Evolutionary conservation across 768 basidiomycete genomes (phyloP).

Genomic region (Mrakia gelida): DNA sequence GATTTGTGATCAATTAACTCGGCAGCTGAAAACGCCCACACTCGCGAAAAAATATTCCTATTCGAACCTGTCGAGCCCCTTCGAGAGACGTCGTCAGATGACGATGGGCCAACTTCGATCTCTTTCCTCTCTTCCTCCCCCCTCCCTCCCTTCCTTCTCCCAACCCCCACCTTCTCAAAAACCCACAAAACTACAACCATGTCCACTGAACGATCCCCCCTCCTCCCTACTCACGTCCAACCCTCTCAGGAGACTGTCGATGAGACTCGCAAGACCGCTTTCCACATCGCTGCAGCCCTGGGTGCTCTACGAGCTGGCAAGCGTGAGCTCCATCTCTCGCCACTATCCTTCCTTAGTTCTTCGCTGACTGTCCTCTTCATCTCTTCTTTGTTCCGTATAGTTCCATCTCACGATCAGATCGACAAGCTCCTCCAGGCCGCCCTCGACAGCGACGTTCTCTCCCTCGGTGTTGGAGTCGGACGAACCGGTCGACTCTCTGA

Average conservation of each 20-base stretch:
- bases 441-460: conserved; percentile 29
- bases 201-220: conserved; percentile 27
- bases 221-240: conserved; percentile 27
- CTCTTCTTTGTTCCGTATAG: too few relatives aligned
- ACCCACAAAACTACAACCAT: conserved; percentile 2
- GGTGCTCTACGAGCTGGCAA: conserved; percentile 31
- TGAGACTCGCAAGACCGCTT: neutral
- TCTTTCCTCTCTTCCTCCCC: too few relatives aligned
- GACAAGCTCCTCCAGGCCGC: conserved; percentile 20
- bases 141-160: neutral
- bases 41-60: too few relatives aligned
- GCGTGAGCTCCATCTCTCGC: neutral
- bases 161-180: neutral
- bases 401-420: conserved; percentile 28
- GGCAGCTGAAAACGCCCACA: too few relatives aligned
- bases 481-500: conserved; percentile 42
- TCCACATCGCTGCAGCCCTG: conserved; percentile 20
- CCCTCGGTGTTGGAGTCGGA: conserved; percentile 23
- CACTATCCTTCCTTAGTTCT: too few relatives aligned
- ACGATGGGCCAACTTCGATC: too few relatives aligned
- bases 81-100: too few relatives aligned
- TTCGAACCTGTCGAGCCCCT: too few relatives aligned
- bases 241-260: neutral
- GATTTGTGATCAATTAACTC: too few relatives aligned
- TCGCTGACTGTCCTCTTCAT: too few relatives aligned